phyloP scores from a whole-genome alignment of 2,329 filamentous ascomycete species.

The Calonectria henricotiae region DNA sequence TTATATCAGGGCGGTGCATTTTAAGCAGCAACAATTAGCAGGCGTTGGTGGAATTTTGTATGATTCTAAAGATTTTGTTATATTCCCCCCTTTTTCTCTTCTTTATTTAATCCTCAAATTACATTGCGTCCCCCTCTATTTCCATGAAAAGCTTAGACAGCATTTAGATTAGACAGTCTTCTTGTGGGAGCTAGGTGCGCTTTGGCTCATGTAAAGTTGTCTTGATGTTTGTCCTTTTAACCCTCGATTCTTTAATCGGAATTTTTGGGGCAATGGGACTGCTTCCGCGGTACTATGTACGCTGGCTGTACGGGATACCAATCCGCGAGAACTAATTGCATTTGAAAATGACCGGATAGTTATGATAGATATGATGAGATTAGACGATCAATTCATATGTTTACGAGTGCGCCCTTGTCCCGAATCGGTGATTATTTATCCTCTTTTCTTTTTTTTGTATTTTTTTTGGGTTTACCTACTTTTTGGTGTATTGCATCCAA shows the following conservation, averaged over 20 bases:
- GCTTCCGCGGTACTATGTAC: neutral
- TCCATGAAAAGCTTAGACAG: neutral
- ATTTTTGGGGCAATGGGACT: neutral
- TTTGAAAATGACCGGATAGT: neutral
- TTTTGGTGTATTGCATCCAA: too few relatives aligned
- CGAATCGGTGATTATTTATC: too few relatives aligned
- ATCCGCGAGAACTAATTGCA: neutral
- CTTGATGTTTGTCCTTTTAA: too few relatives aligned
- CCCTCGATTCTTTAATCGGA: neutral
- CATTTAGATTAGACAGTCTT: neutral
- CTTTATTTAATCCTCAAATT: neutral
- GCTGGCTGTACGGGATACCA: neutral
- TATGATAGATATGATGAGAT: slow-evolving; percentile 17
- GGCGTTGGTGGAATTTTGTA: slow-evolving; percentile 2
- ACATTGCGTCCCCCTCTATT: neutral
- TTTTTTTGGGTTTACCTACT: too few relatives aligned
- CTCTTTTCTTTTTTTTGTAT: too few relatives aligned
- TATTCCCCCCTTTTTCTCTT: neutral
- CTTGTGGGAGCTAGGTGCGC: neutral
- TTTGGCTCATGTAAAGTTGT: neutral
- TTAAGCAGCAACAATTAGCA: neutral
- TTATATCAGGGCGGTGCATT: neutral
- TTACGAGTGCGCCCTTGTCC: neutral
- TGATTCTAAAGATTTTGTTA: slow-evolving; percentile 1
- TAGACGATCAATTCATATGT: slow-evolving; percentile 8